These are phyloP conservation scores for Coniochaeta sp. DNA, from an alignment of 2,329 filamentous ascomycete genomes.

Conservation along the genomic window DNA sequence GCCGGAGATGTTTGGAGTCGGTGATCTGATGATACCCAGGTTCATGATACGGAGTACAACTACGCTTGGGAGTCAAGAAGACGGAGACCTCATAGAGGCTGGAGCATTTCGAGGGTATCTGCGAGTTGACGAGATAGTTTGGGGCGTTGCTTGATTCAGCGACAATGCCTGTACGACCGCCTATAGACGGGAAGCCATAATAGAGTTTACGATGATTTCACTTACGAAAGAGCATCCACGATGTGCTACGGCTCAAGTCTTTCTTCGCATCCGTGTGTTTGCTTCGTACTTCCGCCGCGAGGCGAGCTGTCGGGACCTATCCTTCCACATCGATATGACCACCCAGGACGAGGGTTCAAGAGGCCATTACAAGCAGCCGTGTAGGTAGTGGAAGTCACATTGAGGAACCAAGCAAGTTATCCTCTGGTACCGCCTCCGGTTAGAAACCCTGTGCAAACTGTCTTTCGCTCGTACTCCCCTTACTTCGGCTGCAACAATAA, in stretches of 20 bases:
- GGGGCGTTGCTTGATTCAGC: neutral
- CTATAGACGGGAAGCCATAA: neutral
- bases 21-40: constrained; percentile 2
- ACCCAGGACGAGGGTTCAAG: neutral
- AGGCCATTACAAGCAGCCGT: too few relatives aligned
- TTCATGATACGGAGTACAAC: neutral
- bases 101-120: neutral
- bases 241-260: neutral
- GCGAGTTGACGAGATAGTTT: neutral
- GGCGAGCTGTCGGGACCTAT: neutral
- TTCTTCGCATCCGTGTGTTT: neutral
- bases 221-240: neutral
- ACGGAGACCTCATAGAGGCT: neutral
- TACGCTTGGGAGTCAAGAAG: neutral
- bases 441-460: too few relatives aligned
- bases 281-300: neutral
- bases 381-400: too few relatives aligned
- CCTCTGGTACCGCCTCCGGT: too few relatives aligned
- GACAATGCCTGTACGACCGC: neutral
- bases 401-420: too few relatives aligned
- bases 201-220: neutral
- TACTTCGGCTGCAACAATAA: too few relatives aligned
- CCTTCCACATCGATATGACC: neutral
- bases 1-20: neutral
- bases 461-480: too few relatives aligned